These are phyloP conservation scores for Citrus hindsii DNA, from an alignment of 345 rosid genomes.

Conservation along the genomic window DNA sequence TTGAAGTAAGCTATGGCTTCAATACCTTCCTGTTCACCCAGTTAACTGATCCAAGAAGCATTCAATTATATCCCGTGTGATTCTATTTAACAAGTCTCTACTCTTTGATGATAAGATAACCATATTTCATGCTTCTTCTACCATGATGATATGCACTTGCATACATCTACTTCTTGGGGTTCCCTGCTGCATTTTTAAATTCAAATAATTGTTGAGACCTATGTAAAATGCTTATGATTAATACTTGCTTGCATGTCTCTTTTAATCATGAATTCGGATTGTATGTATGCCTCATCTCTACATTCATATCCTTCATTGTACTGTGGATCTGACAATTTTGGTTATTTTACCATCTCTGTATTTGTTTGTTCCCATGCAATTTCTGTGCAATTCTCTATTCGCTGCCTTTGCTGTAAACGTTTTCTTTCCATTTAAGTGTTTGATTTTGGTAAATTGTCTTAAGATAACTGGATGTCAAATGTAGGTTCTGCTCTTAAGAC, in stretches of 20 bases:
- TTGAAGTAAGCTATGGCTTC: not conserved
- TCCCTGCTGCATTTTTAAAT: not conserved
- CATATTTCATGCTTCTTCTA: not conserved
- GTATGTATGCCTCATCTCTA: not conserved
- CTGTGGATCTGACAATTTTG: not conserved
- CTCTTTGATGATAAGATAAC: not conserved
- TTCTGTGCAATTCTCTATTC: not conserved
- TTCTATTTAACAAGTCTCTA: not conserved
- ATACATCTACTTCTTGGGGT: not conserved
- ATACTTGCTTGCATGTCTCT: not conserved
- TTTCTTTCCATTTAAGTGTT: too few relatives aligned
- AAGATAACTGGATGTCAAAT: not conserved
- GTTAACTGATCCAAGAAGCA: not conserved
- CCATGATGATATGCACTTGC: not conserved
- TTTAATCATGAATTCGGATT: not conserved
- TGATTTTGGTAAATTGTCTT: not conserved
- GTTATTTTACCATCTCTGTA: not conserved
- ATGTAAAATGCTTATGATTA: not conserved
- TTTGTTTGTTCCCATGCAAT: not conserved
- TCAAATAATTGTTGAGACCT: not conserved
- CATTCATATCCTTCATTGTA: not conserved
- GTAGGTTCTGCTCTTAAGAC: not conserved
- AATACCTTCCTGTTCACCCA: not conserved
- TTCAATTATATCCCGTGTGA: not conserved
- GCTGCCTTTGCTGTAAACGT: too few relatives aligned